These are phyloP conservation scores for Lepidopterella palustris DNA, from an alignment of 495 filamentous ascomycete species.

Conservation along the genomic window DNA sequence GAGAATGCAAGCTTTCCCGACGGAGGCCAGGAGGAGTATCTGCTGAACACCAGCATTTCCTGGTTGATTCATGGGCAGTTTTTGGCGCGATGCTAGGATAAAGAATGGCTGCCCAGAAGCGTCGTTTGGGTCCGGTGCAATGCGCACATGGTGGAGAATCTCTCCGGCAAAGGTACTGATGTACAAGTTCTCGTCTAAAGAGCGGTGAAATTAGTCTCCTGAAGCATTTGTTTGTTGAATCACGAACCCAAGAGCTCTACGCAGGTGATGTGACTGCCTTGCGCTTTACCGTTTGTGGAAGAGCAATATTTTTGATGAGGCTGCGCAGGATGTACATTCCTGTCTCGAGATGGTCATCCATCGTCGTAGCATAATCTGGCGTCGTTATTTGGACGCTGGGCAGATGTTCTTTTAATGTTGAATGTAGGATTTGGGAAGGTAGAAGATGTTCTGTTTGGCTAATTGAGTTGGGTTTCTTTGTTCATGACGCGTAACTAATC, in stretches of 20 bases:
- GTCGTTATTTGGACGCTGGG: too few species aligned
- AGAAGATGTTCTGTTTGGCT: too few species aligned
- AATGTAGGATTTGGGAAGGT: too few species aligned
- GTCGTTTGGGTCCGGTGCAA: constrained; percentile 69
- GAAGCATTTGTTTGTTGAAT: neutral
- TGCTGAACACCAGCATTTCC: constrained; percentile 70
- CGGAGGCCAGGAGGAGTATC: constrained; percentile 77
- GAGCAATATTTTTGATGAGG: constrained; percentile 67
- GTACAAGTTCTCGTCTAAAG: constrained; percentile 78
- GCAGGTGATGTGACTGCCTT: constrained; percentile 74
- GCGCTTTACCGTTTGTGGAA: constrained; percentile 60
- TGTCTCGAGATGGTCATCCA: too few species aligned
- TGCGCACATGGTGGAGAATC: constrained; percentile 88
- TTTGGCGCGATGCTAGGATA: constrained; percentile 85
- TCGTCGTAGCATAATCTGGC: too few species aligned
- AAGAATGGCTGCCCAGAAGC: constrained; percentile 57
- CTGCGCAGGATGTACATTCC: constrained; percentile 72
- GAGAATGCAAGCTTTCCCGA: constrained; percentile 77
- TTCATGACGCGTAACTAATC: too few species aligned
- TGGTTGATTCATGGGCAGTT: constrained; percentile 49
- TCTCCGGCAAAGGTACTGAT: constrained; percentile 92
- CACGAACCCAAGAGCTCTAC: constrained; percentile 79
- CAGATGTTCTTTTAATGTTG: too few species aligned
- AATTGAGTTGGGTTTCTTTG: too few species aligned
- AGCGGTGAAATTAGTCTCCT: neutral